Percentiles rank a stretch among this genome's conserved stretches.
These are phyloP conservation scores for Saturnispora quitensis DNA, from an alignment of 805 yeast genomes.

Conservation along the genomic window DNA sequence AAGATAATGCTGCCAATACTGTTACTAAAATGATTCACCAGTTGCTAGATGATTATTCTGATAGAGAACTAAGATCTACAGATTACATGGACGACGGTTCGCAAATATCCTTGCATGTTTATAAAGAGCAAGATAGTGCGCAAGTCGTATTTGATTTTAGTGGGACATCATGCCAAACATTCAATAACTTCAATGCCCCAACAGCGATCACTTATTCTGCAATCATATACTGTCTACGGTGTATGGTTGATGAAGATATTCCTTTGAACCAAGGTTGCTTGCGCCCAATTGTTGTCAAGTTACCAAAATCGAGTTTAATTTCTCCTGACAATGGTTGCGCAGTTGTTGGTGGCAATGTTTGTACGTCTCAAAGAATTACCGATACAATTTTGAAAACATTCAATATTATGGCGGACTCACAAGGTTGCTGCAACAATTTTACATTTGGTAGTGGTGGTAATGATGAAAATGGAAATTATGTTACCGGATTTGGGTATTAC, in stretches of 20 bases:
- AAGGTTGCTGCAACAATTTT: conserved; percentile 90
- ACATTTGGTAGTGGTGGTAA: conserved; percentile 82
- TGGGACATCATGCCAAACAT: conserved; percentile 80
- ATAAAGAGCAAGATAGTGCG: conserved; percentile 35
- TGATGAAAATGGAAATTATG: conserved; percentile 38
- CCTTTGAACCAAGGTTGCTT: conserved; percentile 94
- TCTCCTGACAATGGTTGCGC: conserved; percentile 82
- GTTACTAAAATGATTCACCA: conserved; percentile 48
- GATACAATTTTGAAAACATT: conserved; percentile 85
- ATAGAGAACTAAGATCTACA: conserved; percentile 36
- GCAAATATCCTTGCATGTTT: conserved; percentile 43
- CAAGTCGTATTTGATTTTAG: conserved; percentile 72
- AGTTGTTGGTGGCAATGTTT: conserved; percentile 91
- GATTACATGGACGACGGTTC: conserved; percentile 84
- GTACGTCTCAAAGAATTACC: conserved; percentile 88
- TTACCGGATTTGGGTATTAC: conserved; percentile 77
- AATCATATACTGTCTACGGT: conserved; percentile 75
- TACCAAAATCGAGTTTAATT: conserved; percentile 55
- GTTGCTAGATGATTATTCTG: conserved; percentile 35
- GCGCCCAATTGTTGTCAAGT: conserved; percentile 58
- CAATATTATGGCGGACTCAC: conserved; percentile 87
- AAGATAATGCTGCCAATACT: conserved; percentile 64
- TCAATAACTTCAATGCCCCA: conserved; percentile 91
- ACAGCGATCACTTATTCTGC: conserved; percentile 85
- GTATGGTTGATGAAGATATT: conserved; percentile 76